Base-by-base conservation (phyloP, 768 basidiomycete genomes). In the Cystobasidiopsis lactophilus region DNA sequence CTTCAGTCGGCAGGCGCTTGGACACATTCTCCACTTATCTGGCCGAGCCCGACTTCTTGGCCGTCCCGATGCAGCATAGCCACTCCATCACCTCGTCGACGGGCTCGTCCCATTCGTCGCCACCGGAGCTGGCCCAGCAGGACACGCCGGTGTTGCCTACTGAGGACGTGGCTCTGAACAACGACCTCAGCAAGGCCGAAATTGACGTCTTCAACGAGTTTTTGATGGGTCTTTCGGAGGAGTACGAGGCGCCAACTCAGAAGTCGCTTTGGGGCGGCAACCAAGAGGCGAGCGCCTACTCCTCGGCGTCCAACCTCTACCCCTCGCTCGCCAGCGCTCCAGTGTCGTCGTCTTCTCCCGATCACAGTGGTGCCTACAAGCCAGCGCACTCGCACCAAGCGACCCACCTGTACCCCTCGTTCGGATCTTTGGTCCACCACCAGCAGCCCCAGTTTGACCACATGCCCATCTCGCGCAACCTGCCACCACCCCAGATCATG, bases 191-290 rank as follows among this genome's bases (percentile, higher is more conserved):
- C 29, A 47, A 47, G 24, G 16, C 14, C n/a, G 45, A 47, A 27
- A 26, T 47, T 29, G 45, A 47, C 29, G 24, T 47, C 14, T 47
- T 47, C 45, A 47, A 47, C 45, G 45, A 47, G 24, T 47, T 27
- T n/a, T n/a, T 47, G 10, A 13, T 47, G 14, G 24, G 30, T 23
- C 26, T 47, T 9, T 13, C 24, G 9, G 24, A 47, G 10, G 23
- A 23, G 14, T 47, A 47, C 30, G 45, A 30, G 23, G 23, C 29
- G 45, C 18, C 45, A n/a, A 30, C 16, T 47, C 21, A 16, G n/a
- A n/a, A n/a, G n/a, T n/a, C n/a, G n/a, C n/a, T n/a, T n/a, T n/a
- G n/a, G n/a, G n/a, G n/a, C n/a, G n/a, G n/a, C n/a, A n/a, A n/a
- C 45, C 21, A 47, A 7, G 33, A 7, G 16, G 33, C 33, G 33